Evolutionary conservation across 176 grass and related monocot species (phyloP), one percentile per base, ranked within the genome.

Genomic region (Triticum urartu): DNA sequence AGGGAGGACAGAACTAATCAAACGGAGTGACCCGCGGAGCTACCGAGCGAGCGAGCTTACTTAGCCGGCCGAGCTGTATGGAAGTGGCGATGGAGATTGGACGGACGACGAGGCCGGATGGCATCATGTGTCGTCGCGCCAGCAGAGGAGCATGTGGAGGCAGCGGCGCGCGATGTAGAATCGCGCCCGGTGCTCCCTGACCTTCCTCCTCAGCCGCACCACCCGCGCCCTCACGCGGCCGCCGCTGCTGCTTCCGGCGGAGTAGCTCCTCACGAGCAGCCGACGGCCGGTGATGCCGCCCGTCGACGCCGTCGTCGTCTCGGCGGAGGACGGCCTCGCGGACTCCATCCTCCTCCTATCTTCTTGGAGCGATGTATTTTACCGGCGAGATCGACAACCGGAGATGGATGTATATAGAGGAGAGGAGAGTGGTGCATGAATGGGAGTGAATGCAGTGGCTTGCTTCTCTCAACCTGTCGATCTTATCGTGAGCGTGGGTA

Each of bases 121-220:
- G 12, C 17, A 68, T 5, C 17, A 6, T 21, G 78, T 18, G 36
- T 72, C 76, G 60, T 92, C 91, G 81, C 64, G 87, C 91, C 91
- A 92, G 84, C 91, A 92, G 80, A 89, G n/a, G 87, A 92, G 91
- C 87, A 89, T 89, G 33, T 74, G 73, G 72, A 90, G 62, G 84
- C 84, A 90, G 72, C 88, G 88, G 79, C 84, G 88, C 0, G 72
- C 18, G 87, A 92, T 87, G 87, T 92, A 92, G 84, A 92, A 64
- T 8, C 87, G 80, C n/a, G 91, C 32, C 12, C 87, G 80, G 39
- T 92, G 83, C 79, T 89, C 86, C 56, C 36, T 82, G 24, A 78
- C 58, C 82, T 25, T 81, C 45, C 8, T 50, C 59, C 45, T 32
- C 60, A 89, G 45, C 34, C 82, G 36, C 60, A 45, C 83, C 21